A percentile compares a stretch with the other conserved stretches of the same genome.
These are phyloP conservation scores for Dendrobium huoshanense DNA, from an alignment of 106 monocot genomes.

Conservation along the genomic window DNA sequence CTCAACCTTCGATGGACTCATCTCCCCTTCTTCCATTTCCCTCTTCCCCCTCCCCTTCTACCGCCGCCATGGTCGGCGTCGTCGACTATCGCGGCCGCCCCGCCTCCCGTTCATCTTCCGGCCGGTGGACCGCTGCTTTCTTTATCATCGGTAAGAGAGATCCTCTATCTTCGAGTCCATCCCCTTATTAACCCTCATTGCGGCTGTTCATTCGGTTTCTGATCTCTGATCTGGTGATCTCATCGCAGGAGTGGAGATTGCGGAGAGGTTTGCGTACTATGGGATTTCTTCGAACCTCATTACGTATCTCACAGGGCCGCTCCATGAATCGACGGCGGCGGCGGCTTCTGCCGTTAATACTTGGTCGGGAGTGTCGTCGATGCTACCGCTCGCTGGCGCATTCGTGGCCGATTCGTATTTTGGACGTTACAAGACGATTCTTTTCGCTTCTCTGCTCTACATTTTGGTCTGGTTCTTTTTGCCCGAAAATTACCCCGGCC, in stretches of 20 bases:
- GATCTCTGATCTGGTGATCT: background rate
- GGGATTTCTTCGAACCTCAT: constrained; percentile 51
- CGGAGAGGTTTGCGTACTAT: constrained; percentile 42
- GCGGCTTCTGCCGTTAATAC: constrained; percentile 38
- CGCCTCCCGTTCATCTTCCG: constrained; percentile 15
- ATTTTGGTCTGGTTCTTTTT: constrained; percentile 19
- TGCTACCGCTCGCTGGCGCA: constrained; percentile 50
- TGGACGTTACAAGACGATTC: constrained; percentile 44
- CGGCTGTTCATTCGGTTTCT: background rate
- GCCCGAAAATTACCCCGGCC: background rate
- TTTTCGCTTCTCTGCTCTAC: constrained; percentile 33
- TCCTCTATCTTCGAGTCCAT: background rate
- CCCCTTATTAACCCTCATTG: background rate
- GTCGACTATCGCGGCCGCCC: constrained; percentile 33
- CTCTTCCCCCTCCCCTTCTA: background rate
- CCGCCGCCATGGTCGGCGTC: constrained; percentile 1
- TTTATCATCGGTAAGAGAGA: constrained; percentile 35
- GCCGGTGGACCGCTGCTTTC: constrained; percentile 32
- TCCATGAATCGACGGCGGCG: constrained; percentile 30
- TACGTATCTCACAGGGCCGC: constrained; percentile 49
- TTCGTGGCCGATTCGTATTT: constrained; percentile 48
- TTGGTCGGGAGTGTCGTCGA: constrained; percentile 32
- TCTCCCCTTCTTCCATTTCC: constrained; percentile 7
- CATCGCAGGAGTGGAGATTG: constrained; percentile 44
- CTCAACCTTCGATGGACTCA: background rate